phyloP scores from a whole-genome alignment of 371 early-diverging fungal species.

The Zancudomyces culisetae region DNA sequence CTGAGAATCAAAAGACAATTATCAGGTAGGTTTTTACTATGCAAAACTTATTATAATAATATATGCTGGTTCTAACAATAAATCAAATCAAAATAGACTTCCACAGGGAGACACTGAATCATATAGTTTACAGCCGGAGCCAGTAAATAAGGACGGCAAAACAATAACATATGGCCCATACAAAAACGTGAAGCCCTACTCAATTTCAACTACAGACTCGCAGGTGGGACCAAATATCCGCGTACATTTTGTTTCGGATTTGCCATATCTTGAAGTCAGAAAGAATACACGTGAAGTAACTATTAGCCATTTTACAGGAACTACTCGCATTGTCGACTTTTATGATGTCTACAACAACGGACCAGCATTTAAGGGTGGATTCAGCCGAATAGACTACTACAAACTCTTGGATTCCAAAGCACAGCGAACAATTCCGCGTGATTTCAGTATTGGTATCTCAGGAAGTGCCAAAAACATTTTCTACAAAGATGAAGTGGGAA shows the following conservation, averaged over 20 bases:
- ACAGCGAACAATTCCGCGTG: slow-evolving; percentile 15
- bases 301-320: slow-evolving; percentile 71
- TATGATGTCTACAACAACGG: slow-evolving; percentile 61
- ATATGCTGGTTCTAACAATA: background rate
- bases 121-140: slow-evolving; percentile 1
- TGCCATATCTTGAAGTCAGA: slow-evolving; percentile 43
- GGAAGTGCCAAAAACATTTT: slow-evolving; percentile 50
- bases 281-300: slow-evolving; percentile 48
- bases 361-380: slow-evolving; percentile 29
- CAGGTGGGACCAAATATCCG: slow-evolving; percentile 32
- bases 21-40: slow-evolving; percentile 25
- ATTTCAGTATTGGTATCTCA: slow-evolving; percentile 37
- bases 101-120: slow-evolving; percentile 7
- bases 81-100: slow-evolving; percentile 1
- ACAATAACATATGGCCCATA: slow-evolving; percentile 64
- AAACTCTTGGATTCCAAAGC: slow-evolving; percentile 1
- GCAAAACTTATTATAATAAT: background rate
- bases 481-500: slow-evolving; percentile 85
- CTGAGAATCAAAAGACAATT: slow-evolving; percentile 57
- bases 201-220: slow-evolving; percentile 15
- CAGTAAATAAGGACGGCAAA: slow-evolving; percentile 28
- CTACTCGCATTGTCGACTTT: slow-evolving; percentile 67
- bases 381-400: background rate
- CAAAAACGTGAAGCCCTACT: slow-evolving; percentile 13
- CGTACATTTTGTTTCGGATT: slow-evolving; percentile 47